Conservation (phyloP, 2,329 filamentous ascomycete species). For the Thielaviopsis musarum region DNA sequence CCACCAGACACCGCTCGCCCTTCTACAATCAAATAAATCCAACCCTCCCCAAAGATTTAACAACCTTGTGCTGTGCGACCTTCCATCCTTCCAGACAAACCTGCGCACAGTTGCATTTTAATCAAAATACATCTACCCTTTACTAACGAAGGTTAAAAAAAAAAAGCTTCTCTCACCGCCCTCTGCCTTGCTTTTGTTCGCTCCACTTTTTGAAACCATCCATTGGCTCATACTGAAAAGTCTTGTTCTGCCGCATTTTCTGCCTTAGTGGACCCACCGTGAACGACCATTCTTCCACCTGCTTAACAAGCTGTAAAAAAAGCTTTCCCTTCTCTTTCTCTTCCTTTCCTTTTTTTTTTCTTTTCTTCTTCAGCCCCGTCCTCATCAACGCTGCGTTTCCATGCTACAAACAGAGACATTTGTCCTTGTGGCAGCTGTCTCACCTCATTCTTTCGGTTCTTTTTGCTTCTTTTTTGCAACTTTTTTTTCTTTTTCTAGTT, state of each 20-base stretch:
- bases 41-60: background rate
- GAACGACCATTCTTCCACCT: constrained; percentile 3
- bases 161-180: background rate
- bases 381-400: constrained; percentile 90
- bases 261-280: constrained; percentile 1
- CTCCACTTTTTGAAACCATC: background rate
- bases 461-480: constrained; percentile 11
- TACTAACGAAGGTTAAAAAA: background rate
- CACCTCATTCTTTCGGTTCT: constrained; percentile 13
- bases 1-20: background rate
- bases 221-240: background rate
- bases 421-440: constrained; percentile 18
- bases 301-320: background rate
- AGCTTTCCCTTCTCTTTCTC: constrained; percentile 7
- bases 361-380: constrained; percentile 48
- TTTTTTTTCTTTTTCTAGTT: background rate
- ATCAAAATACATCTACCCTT: background rate
- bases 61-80: background rate
- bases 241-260: constrained; percentile 1
- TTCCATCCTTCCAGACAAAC: background rate
- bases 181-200: background rate
- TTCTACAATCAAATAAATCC: background rate
- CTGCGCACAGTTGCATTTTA: background rate
- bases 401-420: constrained; percentile 62
- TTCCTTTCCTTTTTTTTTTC: constrained; percentile 14